Base-by-base conservation (phyloP, 2,329 filamentous ascomycete species). In the Aureobasidium musti region DNA sequence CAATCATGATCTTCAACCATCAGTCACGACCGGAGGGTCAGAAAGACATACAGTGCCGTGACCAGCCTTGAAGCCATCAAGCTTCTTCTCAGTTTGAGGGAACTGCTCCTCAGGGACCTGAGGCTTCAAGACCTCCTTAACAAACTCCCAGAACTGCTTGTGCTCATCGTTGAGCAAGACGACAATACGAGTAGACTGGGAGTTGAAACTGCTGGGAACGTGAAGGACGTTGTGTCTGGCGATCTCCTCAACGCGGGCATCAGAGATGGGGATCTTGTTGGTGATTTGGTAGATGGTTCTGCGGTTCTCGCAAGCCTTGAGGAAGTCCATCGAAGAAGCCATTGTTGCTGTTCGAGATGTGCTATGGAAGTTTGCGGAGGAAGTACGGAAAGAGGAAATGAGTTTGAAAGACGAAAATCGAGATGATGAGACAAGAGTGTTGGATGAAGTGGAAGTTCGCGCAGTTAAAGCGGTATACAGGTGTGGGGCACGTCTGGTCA, bases 181-280 rank as follows among this genome's bases (percentile, higher is more conserved):
- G 56, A 96, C 85, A 67, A 90, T 80, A 68, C 93, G 89, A 71
- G 91, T 89, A 71, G 87, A 87, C 82, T 97, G 93, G 49, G 87
- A 90, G 87, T 97, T 97, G 88, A 97, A 97, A 70, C 89, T 87
- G 63, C 86, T 89, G 49, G 93, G 93, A 1, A 89, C 83, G 77
- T 92, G 83, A 68, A 86, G 81, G 71, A 95, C 82, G 65, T 87
- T 82, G 67, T 81, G 74, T 63, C 80, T 76, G 67, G 80, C 84
- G 74, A 93, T 86, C 73, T 90, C 85, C 73, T 85, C 80, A 78
- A 93, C 82, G 73, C 84, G 82, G 65, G 80, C 77, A 71, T 83
- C 82, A 72, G 82, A 77, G 76, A 89, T 81, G 74, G 86, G 74
- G 30, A 60, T 66, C 53, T 66, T 79, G 82, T 87, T 87, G 82